Evolutionary conservation across 2,329 filamentous ascomycete genomes (phyloP).

Genomic region (Hymenoscyphus linearis): DNA sequence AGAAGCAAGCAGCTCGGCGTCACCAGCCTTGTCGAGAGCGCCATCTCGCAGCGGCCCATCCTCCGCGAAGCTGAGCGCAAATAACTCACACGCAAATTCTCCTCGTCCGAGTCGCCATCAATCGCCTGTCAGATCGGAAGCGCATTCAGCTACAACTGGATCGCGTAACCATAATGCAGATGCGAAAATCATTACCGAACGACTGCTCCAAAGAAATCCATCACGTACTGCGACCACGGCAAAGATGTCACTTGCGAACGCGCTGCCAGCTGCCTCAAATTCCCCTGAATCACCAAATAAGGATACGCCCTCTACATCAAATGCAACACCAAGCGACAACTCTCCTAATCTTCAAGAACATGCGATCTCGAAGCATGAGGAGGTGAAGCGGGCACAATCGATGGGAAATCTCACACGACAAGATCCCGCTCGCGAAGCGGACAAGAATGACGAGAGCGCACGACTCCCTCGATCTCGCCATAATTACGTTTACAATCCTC

Average conservation of each 20-base stretch:
- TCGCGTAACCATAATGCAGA: slow-evolving; percentile 44
- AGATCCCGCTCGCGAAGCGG: slow-evolving; percentile 23
- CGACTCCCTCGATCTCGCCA: slow-evolving; percentile 39
- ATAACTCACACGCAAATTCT: slow-evolving; percentile 28
- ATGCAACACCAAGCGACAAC: slow-evolving; percentile 36
- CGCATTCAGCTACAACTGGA: slow-evolving; percentile 16
- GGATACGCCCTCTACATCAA: slow-evolving; percentile 17
- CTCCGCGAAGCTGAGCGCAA: slow-evolving; percentile 38
- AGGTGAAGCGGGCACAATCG: slow-evolving; percentile 28
- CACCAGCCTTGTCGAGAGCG: slow-evolving; percentile 50
- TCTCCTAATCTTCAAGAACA: slow-evolving; percentile 44
- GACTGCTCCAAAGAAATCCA: slow-evolving; percentile 58
- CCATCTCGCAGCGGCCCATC: slow-evolving; percentile 41
- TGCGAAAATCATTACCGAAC: slow-evolving; percentile 62
- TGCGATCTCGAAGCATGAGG: slow-evolving; percentile 13
- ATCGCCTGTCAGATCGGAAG: slow-evolving; percentile 16
- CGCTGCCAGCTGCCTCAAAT: slow-evolving; percentile 33
- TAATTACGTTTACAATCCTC: slow-evolving; percentile 22
- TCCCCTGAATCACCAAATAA: slow-evolving; percentile 33
- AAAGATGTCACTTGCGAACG: slow-evolving; percentile 55
- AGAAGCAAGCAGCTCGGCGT: slow-evolving; percentile 59
- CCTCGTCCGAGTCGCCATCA: slow-evolving; percentile 14
- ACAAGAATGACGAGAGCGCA: slow-evolving; percentile 38
- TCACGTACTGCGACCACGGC: slow-evolving; percentile 51
- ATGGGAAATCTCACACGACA: slow-evolving; percentile 28